These are phyloP conservation scores for Suillus paluster DNA, from an alignment of 768 basidiomycete genomes.

Conservation along the genomic window DNA sequence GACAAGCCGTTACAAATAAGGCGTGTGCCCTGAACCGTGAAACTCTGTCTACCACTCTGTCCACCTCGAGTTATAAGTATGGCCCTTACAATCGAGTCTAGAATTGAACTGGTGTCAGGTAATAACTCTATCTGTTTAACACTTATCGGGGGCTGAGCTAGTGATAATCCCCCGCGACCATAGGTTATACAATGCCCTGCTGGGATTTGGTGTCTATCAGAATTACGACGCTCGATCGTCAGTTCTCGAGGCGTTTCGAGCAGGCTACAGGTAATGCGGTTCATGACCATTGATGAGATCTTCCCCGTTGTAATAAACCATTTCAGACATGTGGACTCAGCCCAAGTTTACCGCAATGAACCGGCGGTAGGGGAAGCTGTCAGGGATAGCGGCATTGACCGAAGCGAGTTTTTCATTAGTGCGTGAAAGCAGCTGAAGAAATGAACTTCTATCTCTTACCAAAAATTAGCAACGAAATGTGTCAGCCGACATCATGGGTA, in stretches of 20 bases:
- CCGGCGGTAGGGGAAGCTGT: constrained; percentile 62
- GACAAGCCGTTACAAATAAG: not conserved
- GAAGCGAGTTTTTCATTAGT: constrained; percentile 78
- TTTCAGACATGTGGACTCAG: constrained; percentile 72
- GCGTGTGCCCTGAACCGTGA: not conserved
- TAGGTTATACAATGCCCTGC: constrained; percentile 62
- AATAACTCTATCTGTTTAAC: constrained; percentile 16
- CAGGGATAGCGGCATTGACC: constrained; percentile 54
- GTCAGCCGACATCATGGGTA: constrained; percentile 63
- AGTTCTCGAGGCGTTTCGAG: constrained; percentile 62
- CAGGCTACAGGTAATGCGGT: constrained; percentile 60
- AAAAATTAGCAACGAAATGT: constrained; percentile 65
- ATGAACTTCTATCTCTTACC: constrained; percentile 6
- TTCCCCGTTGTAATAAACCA: not conserved
- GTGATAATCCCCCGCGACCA: constrained; percentile 16
- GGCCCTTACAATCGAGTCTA: constrained; percentile 36
- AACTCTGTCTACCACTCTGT: no score
- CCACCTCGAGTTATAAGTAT: constrained; percentile 8
- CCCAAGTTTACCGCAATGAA: constrained; percentile 72
- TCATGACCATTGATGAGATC: not conserved
- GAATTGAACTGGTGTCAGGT: constrained; percentile 42
- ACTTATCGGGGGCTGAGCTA: constrained; percentile 9
- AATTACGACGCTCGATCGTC: constrained; percentile 61
- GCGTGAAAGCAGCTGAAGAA: constrained; percentile 21
- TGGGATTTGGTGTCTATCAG: constrained; percentile 76